phyloP scores from a whole-genome alignment of 2,329 filamentous ascomycete genomes.

The Graphium sp. region DNA sequence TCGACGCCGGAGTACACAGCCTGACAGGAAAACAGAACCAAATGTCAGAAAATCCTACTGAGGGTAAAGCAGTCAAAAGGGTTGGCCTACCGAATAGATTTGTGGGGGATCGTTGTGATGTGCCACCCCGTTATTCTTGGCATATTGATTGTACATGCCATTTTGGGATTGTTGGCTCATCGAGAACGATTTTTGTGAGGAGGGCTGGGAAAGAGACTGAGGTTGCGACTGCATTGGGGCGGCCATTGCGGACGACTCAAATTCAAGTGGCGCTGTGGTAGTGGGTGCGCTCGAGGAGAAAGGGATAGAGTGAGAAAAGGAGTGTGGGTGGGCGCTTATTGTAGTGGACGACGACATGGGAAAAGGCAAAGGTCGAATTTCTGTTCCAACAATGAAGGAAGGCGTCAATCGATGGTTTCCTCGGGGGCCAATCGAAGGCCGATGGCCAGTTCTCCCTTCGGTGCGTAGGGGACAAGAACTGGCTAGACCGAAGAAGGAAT shows the following conservation, averaged over 20 bases:
- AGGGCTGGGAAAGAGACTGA: conserved; percentile 11
- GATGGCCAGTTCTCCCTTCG: too few species aligned
- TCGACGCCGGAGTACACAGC: conserved; percentile 91
- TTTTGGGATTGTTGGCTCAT: conserved; percentile 37
- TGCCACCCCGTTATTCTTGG: conserved; percentile 18
- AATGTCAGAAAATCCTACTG: background rate
- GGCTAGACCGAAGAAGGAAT: too few species aligned
- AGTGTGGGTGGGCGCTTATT: too few species aligned
- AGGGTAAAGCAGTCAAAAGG: background rate
- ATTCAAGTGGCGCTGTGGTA: conserved; percentile 5
- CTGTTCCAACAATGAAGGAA: too few species aligned
- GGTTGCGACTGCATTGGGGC: conserved; percentile 27
- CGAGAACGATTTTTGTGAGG: conserved; percentile 37
- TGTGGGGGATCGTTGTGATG: conserved; percentile 26
- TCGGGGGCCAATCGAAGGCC: too few species aligned
- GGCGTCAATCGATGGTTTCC: too few species aligned
- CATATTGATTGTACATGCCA: conserved; percentile 19
- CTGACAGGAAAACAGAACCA: conserved; percentile 14
- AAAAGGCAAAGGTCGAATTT: too few species aligned
- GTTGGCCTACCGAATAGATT: conserved; percentile 41
- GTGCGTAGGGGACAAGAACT: too few species aligned
- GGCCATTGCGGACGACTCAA: conserved; percentile 12
- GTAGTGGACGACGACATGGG: too few species aligned
- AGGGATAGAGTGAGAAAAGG: too few species aligned
- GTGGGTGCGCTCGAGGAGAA: conserved; percentile 3